Evolutionary conservation across 1,284 basidiomycete species (phyloP).

Genomic region (Cystobasidium sp.): DNA sequence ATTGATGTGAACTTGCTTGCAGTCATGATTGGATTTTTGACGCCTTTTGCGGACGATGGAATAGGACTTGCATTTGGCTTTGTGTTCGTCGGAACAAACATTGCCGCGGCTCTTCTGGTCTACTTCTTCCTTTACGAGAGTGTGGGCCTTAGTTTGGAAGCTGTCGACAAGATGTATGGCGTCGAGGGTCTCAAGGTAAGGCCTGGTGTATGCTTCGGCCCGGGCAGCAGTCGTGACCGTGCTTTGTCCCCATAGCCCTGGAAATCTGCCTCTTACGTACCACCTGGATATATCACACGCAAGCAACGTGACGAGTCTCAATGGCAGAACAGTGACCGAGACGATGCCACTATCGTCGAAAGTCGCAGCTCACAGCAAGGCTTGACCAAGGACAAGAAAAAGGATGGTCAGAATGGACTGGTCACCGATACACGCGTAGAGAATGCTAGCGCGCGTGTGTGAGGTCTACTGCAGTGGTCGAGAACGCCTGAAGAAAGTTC

Average conservation of each 20-base stretch:
- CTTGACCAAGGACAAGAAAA: too few relatives aligned
- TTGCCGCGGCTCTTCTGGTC: slow-evolving; percentile 25
- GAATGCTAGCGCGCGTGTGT: too few relatives aligned
- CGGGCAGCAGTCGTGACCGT: not conserved
- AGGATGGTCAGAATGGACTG: too few relatives aligned
- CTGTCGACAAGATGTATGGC: slow-evolving; percentile 29
- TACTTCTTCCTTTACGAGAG: slow-evolving; percentile 43
- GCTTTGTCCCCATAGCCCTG: not conserved
- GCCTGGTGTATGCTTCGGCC: not conserved
- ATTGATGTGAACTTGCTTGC: too few relatives aligned
- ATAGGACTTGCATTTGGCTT: slow-evolving; percentile 73
- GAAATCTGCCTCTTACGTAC: not conserved
- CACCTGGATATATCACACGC: slow-evolving; percentile 16
- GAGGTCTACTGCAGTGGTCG: too few relatives aligned
- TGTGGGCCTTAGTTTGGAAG: slow-evolving; percentile 28
- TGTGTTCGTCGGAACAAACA: slow-evolving; percentile 66
- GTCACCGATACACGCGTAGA: too few relatives aligned
- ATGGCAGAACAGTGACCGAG: not conserved
- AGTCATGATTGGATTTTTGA: slow-evolving; percentile 74
- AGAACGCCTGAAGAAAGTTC: too few relatives aligned
- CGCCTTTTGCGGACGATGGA: slow-evolving; percentile 20
- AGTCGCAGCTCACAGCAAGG: slow-evolving; percentile 3
- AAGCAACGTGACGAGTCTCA: slow-evolving; percentile 16
- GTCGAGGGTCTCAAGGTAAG: slow-evolving; percentile 24
- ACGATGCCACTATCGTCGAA: slow-evolving; percentile 11